These are phyloP conservation scores for Stropharia rugosoannulata DNA, from an alignment of 768 basidiomycete genomes.

Conservation along the genomic window DNA sequence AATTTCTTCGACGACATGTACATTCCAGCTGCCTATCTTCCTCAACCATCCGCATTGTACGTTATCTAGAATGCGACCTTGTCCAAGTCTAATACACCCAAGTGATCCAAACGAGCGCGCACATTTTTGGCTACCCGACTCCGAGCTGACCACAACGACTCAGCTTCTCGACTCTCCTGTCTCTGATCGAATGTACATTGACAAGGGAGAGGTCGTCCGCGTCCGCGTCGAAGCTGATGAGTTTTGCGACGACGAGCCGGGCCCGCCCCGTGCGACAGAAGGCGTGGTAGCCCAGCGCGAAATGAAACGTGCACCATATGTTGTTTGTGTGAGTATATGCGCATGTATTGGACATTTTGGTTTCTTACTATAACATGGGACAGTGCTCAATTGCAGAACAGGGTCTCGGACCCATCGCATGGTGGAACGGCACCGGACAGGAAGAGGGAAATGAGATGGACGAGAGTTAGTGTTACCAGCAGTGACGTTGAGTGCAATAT, in stretches of 20 bases:
- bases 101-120: conserved; percentile 84
- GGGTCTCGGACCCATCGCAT: conserved; percentile 71
- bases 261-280: conserved; percentile 73
- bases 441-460: conserved; percentile 41
- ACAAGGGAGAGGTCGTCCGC: conserved; percentile 72
- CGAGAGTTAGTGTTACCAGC: conserved; percentile 26
- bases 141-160: conserved; percentile 48
- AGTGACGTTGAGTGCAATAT: background rate
- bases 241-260: conserved; percentile 85
- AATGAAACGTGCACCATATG: conserved; percentile 61
- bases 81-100: background rate
- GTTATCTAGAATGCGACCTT: conserved; percentile 20
- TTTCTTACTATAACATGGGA: conserved; percentile 30
- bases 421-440: conserved; percentile 65
- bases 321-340: conserved; percentile 53
- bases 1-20: conserved; percentile 96
- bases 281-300: conserved; percentile 57
- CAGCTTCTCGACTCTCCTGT: conserved; percentile 71
- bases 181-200: conserved; percentile 76
- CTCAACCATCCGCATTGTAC: conserved; percentile 79
- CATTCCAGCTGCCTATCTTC: conserved; percentile 76
- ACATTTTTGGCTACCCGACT: conserved; percentile 79
- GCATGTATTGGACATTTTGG: background rate
- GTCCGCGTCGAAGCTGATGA: conserved; percentile 80
- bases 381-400: conserved; percentile 85